Conservation (phyloP, 2,329 filamentous ascomycete species). For the Myotisia sp. region DNA sequence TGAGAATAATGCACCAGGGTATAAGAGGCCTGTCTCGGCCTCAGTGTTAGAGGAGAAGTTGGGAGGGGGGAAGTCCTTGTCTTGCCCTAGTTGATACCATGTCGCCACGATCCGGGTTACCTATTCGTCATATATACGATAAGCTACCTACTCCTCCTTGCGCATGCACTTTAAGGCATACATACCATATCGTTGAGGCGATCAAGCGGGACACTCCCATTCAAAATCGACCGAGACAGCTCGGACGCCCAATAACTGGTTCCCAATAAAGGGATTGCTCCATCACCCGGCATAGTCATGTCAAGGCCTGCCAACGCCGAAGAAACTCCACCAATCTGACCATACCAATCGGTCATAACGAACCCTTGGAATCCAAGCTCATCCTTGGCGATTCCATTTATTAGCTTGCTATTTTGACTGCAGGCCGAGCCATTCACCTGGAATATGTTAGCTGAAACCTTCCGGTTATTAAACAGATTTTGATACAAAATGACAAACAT, state of each 20-base stretch:
- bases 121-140: conserved; percentile 17
- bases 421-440: conserved; percentile 52
- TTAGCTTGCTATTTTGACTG: conserved; percentile 53
- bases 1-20: conserved; percentile 44
- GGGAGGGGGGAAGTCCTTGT: conserved; percentile 40
- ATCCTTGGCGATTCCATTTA: conserved; percentile 58
- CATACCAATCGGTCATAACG: conserved; percentile 57
- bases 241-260: conserved; percentile 42
- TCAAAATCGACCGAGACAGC: conserved; percentile 41
- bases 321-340: conserved; percentile 45
- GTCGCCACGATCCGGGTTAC: conserved; percentile 44
- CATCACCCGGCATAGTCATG: conserved; percentile 57
- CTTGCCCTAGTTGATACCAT: conserved; percentile 44
- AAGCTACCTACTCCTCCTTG: not conserved
- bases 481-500: conserved; percentile 18
- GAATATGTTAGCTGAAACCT: conserved; percentile 1
- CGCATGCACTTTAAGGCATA: not conserved
- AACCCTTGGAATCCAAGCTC: conserved; percentile 60
- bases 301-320: conserved; percentile 51
- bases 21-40: conserved; percentile 40
- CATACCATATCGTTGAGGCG: conserved; percentile 39
- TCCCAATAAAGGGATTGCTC: conserved; percentile 37
- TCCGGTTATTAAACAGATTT: not conserved
- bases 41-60: conserved; percentile 49
- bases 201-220: conserved; percentile 43